Evolutionary conservation across 1,284 basidiomycete genomes (phyloP).

Genomic region (Kalmanozyma brasiliensis): DNA sequence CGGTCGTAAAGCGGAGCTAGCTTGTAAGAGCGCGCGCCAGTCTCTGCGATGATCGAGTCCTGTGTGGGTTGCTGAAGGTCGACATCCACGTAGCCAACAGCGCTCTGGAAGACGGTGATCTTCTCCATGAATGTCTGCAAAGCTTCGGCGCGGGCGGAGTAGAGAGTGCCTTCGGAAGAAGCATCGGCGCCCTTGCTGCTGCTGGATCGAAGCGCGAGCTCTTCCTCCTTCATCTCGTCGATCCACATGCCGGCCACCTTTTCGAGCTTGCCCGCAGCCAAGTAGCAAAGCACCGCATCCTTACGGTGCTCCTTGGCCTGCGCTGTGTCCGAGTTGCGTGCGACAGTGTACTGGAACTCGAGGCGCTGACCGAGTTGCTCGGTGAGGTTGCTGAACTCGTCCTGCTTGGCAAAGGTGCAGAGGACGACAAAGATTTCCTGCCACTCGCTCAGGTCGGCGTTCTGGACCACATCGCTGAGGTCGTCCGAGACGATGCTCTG

Average conservation of each 20-base stretch:
- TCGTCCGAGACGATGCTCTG: constrained; percentile 95
- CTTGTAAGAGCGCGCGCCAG: constrained; percentile 79
- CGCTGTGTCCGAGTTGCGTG: constrained; percentile 27
- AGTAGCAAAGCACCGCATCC: constrained; percentile 86
- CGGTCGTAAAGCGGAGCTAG: constrained; percentile 87
- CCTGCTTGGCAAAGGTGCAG: constrained; percentile 88
- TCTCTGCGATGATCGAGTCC: constrained; percentile 70
- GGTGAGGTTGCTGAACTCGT: constrained; percentile 85
- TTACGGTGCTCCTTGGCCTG: constrained; percentile 77
- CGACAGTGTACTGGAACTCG: constrained; percentile 79
- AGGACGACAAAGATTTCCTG: constrained; percentile 95
- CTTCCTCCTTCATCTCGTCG: constrained; percentile 90
- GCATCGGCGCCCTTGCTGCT: constrained; percentile 22
- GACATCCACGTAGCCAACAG: constrained; percentile 85
- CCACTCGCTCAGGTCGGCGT: constrained; percentile 94
- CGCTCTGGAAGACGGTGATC: constrained; percentile 90
- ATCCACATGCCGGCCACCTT: constrained; percentile 91
- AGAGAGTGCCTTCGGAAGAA: constrained; percentile 68
- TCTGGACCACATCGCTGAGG: constrained; percentile 90
- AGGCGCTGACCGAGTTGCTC: constrained; percentile 92
- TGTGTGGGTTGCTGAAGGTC: constrained; percentile 74
- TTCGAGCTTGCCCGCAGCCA: constrained; percentile 89
- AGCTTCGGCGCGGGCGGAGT: constrained; percentile 86
- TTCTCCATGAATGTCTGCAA: constrained; percentile 96
- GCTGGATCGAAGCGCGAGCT: constrained; percentile 69